phyloP scores from a whole-genome alignment of 2,329 filamentous ascomycete species.

The Colletotrichum zoysiae region DNA sequence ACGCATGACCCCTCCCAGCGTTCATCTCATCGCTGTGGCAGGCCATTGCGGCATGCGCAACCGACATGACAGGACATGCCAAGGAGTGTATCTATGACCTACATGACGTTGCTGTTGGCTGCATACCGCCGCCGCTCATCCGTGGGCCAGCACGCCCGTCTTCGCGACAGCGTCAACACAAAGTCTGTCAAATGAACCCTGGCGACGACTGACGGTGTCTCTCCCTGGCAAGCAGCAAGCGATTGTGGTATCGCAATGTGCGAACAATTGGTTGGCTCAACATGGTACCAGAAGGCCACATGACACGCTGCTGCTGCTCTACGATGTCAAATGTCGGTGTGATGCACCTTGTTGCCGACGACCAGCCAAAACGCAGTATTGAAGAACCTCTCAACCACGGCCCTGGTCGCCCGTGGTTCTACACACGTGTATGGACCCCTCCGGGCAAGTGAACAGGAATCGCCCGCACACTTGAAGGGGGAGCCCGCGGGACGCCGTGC shows the following conservation, averaged over 20 bases:
- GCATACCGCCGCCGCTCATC: slow-evolving; percentile 17
- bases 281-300: slow-evolving; percentile 21
- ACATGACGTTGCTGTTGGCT: slow-evolving; percentile 34
- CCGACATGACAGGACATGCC: slow-evolving; percentile 19
- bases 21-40: slow-evolving; percentile 30
- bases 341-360: slow-evolving; percentile 19
- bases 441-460: slow-evolving; percentile 21
- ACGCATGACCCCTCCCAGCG: slow-evolving; percentile 10
- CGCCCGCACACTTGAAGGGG: not conserved
- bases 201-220: not conserved
- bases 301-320: slow-evolving; percentile 19
- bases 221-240: slow-evolving; percentile 16
- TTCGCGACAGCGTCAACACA: not conserved
- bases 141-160: slow-evolving; percentile 1
- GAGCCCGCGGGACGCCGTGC: slow-evolving; percentile 17
- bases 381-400: slow-evolving; percentile 20
- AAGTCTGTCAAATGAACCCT: not conserved
- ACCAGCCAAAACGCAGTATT: slow-evolving; percentile 28
- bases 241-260: slow-evolving; percentile 6
- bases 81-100: slow-evolving; percentile 30
- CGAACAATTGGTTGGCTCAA: slow-evolving; percentile 10
- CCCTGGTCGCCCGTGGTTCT: slow-evolving; percentile 24
- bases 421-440: slow-evolving; percentile 1
- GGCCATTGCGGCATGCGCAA: slow-evolving; percentile 6
- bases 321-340: slow-evolving; percentile 41